phyloP scores from a whole-genome alignment of 129 eudicot species.

The Apium graveolens region DNA sequence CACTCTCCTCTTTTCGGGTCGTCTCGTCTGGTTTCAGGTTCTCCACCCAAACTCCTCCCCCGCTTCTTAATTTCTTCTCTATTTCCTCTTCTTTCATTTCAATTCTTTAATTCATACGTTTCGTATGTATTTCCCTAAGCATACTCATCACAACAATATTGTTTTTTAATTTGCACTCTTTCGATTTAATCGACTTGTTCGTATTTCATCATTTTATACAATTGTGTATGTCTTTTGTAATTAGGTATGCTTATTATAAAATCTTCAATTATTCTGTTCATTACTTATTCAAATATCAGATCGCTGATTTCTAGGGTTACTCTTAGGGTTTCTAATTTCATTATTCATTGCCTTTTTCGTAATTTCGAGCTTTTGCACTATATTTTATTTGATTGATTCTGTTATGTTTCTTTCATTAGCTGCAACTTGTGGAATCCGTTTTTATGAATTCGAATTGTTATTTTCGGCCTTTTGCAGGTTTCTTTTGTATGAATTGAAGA shows the following conservation, averaged over 20 bases:
- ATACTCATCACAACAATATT: no score
- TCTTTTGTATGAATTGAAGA: not conserved
- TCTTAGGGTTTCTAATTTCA: not conserved
- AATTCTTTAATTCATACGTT: no score
- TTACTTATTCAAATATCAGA: not conserved
- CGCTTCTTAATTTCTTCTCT: no score
- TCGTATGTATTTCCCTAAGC: no score
- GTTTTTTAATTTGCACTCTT: not conserved
- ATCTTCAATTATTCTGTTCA: not conserved
- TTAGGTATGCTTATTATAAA: not conserved
- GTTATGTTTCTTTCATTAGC: not conserved
- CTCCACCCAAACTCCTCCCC: no score
- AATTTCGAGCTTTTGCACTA: not conserved
- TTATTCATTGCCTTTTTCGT: not conserved
- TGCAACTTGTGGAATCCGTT: not conserved
- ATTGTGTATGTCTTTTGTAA: not conserved
- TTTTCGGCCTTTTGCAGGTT: not conserved
- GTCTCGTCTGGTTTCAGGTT: no score
- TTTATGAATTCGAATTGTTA: not conserved
- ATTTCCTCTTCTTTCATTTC: no score
- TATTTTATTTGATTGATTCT: not conserved
- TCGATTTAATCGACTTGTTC: not conserved
- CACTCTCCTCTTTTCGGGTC: no score
- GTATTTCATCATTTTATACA: not conserved
- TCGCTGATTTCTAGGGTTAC: slow-evolving; percentile 9